Conservation (phyloP, 192 early-diverging fungal genomes). For the Dissophora ornata region DNA sequence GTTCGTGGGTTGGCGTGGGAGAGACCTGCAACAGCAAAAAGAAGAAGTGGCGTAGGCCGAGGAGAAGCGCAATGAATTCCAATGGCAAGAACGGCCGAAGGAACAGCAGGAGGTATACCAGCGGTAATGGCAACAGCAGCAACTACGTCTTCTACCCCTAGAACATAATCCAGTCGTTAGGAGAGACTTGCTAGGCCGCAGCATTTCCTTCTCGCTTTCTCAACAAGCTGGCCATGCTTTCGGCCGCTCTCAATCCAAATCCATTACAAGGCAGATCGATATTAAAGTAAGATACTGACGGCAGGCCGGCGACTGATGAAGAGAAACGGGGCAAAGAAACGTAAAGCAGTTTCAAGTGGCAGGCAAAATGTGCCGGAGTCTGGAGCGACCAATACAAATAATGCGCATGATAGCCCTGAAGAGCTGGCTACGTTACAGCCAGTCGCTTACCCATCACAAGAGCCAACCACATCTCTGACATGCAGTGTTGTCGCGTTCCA, state of each 20-base stretch:
- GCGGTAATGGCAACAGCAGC: constrained; percentile 3
- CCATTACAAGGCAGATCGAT: not conserved
- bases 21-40: constrained; percentile 34
- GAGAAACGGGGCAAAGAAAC: not conserved
- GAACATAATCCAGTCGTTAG: not conserved
- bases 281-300: not conserved
- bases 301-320: not conserved
- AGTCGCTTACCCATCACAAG: not conserved
- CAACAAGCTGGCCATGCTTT: constrained; percentile 5
- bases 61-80: constrained; percentile 10
- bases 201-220: constrained; percentile 8
- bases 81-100: not conserved
- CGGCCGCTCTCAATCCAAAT: constrained; percentile 22
- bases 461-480: not conserved
- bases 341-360: too few species aligned
- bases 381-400: not conserved
- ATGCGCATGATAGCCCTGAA: not conserved
- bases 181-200: constrained; percentile 20
- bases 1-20: constrained; percentile 45
- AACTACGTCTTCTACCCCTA: not conserved
- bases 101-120: too few species aligned
- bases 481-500: too few species aligned
- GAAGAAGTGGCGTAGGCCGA: constrained; percentile 30
- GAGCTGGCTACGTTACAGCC: not conserved
- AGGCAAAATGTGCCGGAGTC: too few species aligned